Conservation (phyloP, 1,139 yeast species). For the Candida tropicalis region DNA sequence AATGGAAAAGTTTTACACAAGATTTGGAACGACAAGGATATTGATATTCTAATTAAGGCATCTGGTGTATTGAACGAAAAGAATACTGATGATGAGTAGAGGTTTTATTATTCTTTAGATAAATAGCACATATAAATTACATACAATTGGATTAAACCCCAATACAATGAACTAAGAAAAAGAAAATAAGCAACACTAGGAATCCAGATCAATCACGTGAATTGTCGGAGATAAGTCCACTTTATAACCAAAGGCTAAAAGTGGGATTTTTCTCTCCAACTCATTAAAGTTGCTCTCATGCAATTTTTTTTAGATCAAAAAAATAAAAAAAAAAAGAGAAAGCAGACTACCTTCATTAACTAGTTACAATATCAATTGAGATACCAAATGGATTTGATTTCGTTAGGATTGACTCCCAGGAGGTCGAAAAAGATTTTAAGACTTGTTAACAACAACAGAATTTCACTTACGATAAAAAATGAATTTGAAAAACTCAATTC, state of each 20-base stretch:
- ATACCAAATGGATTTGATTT: slow-evolving; percentile 20
- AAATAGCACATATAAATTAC: neutral
- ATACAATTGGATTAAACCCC: no score
- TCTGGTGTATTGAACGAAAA: slow-evolving; percentile 65
- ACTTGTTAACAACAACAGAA: slow-evolving; percentile 19
- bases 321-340: no score
- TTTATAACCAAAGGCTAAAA: no score
- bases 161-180: no score
- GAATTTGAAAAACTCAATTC: slow-evolving; percentile 16
- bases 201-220: neutral
- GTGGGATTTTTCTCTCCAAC: no score
- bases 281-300: no score
- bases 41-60: slow-evolving; percentile 71
- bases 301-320: no score
- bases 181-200: neutral
- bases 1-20: slow-evolving; percentile 62
- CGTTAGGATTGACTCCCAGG: slow-evolving; percentile 17
- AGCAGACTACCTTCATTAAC: no score
- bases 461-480: slow-evolving; percentile 15
- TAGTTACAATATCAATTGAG: no score
- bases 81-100: slow-evolving; percentile 27
- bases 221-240: neutral
- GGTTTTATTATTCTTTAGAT: neutral
- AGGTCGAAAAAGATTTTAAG: slow-evolving; percentile 14
- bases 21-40: slow-evolving; percentile 79